Evolutionary conservation across 495 filamentous ascomycete species (phyloP).

Genomic region (Penicillium taxi): DNA sequence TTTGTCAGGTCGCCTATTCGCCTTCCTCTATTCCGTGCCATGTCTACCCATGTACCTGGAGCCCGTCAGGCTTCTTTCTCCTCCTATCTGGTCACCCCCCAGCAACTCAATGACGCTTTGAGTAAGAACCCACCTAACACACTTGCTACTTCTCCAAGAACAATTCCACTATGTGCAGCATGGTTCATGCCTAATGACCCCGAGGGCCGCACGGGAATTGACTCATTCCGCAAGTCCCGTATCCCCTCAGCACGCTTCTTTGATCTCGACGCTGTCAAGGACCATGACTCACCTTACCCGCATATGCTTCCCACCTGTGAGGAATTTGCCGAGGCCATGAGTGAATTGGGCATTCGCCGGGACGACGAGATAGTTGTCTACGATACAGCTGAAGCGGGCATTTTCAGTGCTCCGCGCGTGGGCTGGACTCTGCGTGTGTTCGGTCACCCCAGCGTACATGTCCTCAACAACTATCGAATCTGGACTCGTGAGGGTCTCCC

Average conservation of each 20-base stretch:
- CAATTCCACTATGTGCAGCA: constrained; percentile 80
- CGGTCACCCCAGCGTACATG: constrained; percentile 80
- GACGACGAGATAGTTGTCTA: constrained; percentile 92
- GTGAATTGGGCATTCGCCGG: constrained; percentile 69
- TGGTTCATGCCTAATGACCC: constrained; percentile 96
- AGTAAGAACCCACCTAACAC: constrained; percentile 65
- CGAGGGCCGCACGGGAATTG: constrained; percentile 61
- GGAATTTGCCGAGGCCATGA: constrained; percentile 81
- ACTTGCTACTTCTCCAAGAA: constrained; percentile 67
- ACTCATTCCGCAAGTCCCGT: constrained; percentile 65
- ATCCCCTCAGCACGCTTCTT: constrained; percentile 94
- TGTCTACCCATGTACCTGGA: constrained; percentile 21
- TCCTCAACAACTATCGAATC: constrained; percentile 87
- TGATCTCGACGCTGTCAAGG: constrained; percentile 84
- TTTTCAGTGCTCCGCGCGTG: constrained; percentile 88
- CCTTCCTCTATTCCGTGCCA: constrained; percentile 27
- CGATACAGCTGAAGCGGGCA: constrained; percentile 77
- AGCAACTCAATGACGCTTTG: constrained; percentile 70
- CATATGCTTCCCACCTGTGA: constrained; percentile 88
- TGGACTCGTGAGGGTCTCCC: constrained; percentile 80
- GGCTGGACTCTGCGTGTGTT: constrained; percentile 89
- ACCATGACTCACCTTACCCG: constrained; percentile 79
- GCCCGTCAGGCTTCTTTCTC: constrained; percentile 50
- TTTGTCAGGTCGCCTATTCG: constrained; percentile 23
- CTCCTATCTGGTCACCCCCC: constrained; percentile 77